Evolutionary conservation across 352 stramenopile species (phyloP), one percentile per base, ranked within the genome.

Genomic region (Phytophthora tubulina): DNA sequence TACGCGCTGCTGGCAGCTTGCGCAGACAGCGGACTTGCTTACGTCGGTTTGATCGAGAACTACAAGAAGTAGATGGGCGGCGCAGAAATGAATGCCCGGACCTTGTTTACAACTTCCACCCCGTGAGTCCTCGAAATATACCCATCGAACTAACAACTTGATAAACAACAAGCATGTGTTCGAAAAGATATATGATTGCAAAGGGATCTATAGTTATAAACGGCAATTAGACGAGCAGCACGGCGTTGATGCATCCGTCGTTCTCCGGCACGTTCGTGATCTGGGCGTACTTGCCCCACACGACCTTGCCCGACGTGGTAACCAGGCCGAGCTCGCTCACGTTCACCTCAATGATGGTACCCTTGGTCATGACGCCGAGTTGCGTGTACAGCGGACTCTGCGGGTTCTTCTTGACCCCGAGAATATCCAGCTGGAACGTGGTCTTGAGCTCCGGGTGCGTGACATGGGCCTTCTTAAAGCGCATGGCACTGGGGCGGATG

Each of bases 391-490:
- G 82, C 63, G 90, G 90, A 33, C 85, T 98, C 63, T 97, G 97
- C 36, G 98, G 98, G 86, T 99, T 99, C 89, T 99, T 99, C 91
- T 99, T 99, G 39, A 99, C 98, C 55, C 97, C 97, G 9, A 99
- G 79, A 68, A 99, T 99, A 81, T 99, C 98, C 55, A 99, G 82
- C 85, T 99, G 97, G 85, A 99, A 99, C 13, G 98, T 99, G 9
- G 98, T 99, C 85, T 99, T 99, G 48, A 99, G 90, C 86, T 99
- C 98, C n/a, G 98, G 98, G 91, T 99, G 98, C 13, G 98, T 99
- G 17, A 99, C 97, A 81, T 99, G 98, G 5, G 98, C 98, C 82
- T 99, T 99, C 85, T 99, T 99, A 84, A 99, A 99, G 59, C 98
- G 93, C 76, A 99, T 95, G 72, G 97, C 98, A 32, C 92, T 99